These are phyloP conservation scores for Monilinia fructigena DNA, from an alignment of 2,329 filamentous ascomycete species.

Conservation along the genomic window DNA sequence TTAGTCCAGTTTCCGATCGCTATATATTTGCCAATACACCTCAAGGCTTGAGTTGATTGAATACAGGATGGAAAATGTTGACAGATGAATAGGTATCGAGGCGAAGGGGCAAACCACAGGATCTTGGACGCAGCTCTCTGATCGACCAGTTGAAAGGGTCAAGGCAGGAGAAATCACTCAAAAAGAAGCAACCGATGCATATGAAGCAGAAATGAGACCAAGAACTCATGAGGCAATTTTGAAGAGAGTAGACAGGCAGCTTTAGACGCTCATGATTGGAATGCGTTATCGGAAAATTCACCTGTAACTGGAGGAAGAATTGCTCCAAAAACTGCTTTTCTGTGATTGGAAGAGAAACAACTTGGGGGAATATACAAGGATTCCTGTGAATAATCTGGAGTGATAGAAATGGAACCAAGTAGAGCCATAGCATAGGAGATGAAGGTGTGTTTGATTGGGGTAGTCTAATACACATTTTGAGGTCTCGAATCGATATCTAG, in stretches of 20 bases:
- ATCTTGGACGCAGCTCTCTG: conserved; percentile 53
- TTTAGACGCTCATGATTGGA: conserved; percentile 54
- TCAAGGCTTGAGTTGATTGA: background rate
- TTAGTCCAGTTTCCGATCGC: background rate
- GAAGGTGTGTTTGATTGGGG: background rate
- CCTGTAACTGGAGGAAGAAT: conserved; percentile 42
- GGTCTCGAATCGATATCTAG: background rate
- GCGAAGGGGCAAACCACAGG: conserved; percentile 58
- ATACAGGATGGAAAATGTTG: background rate
- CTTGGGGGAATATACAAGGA: background rate
- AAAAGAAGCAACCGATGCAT: conserved; percentile 46
- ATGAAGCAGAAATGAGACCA: conserved; percentile 47
- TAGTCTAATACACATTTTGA: background rate
- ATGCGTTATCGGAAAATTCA: conserved; percentile 44
- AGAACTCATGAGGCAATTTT: conserved; percentile 50
- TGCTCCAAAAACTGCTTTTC: conserved; percentile 12
- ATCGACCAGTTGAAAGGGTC: conserved; percentile 37
- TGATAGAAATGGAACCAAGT: background rate
- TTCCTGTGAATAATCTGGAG: too few species aligned
- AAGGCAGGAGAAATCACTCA: conserved; percentile 23
- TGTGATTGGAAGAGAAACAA: background rate
- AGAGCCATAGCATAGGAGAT: background rate
- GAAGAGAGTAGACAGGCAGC: conserved; percentile 53
- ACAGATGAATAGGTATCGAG: conserved; percentile 42
- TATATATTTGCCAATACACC: background rate